Percentiles rank a stretch among this genome's conserved stretches.
phyloP scores from a whole-genome alignment of 2,329 filamentous ascomycete genomes.

The Polychaeton citri region DNA sequence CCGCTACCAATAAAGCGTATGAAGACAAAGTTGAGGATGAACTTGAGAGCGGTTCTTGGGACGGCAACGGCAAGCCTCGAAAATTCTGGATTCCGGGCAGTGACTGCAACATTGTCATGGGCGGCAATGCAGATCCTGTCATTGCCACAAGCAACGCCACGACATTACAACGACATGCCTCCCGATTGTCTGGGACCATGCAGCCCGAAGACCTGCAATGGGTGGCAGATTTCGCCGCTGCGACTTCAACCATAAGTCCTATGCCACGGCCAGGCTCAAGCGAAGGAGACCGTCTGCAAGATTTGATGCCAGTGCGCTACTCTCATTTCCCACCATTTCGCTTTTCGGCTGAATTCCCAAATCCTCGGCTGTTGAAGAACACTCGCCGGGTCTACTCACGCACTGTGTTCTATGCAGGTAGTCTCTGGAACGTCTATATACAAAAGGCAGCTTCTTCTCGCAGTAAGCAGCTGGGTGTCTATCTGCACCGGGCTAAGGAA shows the following conservation, averaged over 20 bases:
- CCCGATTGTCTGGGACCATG: constrained; percentile 36
- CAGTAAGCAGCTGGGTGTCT: constrained; percentile 44
- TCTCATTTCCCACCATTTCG: constrained; percentile 45
- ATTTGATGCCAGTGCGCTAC: constrained; percentile 26
- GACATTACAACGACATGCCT: constrained; percentile 31
- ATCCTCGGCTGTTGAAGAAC: constrained; percentile 42
- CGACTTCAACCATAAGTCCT: constrained; percentile 21
- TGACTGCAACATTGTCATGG: constrained; percentile 44
- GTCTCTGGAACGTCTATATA: constrained; percentile 50
- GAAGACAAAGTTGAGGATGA: constrained; percentile 17
- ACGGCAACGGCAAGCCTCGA: constrained; percentile 38
- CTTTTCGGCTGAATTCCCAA: constrained; percentile 45
- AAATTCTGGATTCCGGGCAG: constrained; percentile 45
- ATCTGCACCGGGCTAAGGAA: constrained; percentile 46
- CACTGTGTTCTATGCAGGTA: constrained; percentile 46
- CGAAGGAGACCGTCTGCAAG: constrained; percentile 21
- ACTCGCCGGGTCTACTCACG: constrained; percentile 46
- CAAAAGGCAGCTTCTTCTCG: constrained; percentile 44
- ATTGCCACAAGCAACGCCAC: constrained; percentile 30
- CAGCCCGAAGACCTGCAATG: constrained; percentile 43
- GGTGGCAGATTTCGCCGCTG: constrained; percentile 41
- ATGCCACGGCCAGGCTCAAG: constrained; percentile 15
- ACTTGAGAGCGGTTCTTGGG: constrained; percentile 38
- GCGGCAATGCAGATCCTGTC: constrained; percentile 39
- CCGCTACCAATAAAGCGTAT: constrained; percentile 23